Evolutionary conservation across 148 eudicot species (phyloP).

Genomic region (Persicaria tinctoria): DNA sequence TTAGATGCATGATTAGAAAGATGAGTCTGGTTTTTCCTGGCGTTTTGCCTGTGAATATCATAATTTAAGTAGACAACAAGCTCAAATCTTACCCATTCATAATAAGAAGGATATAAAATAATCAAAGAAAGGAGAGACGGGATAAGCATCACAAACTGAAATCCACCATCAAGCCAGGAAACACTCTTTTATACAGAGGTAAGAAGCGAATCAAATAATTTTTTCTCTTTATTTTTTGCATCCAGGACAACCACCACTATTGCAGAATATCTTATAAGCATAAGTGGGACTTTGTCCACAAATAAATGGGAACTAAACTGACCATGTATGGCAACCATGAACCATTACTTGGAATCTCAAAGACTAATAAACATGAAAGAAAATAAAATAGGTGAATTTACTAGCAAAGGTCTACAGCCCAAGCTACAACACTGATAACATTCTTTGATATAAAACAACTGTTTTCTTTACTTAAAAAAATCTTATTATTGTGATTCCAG

Average conservation of each 20-base stretch:
- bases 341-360: background rate
- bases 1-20: slow-evolving; percentile 27
- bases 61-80: background rate
- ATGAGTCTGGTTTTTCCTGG: slow-evolving; percentile 44
- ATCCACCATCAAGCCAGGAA: background rate
- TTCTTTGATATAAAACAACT: background rate
- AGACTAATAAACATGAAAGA: background rate
- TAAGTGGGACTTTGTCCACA: background rate
- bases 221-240: background rate
- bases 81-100: background rate
- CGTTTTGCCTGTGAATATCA: slow-evolving; percentile 43
- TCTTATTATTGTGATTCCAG: background rate
- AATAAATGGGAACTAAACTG: background rate
- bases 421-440: background rate
- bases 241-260: background rate
- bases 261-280: background rate
- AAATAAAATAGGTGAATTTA: background rate
- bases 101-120: background rate
- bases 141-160: background rate
- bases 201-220: too few relatives aligned
- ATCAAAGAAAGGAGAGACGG: background rate
- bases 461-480: background rate
- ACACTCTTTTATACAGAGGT: background rate
- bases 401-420: background rate
- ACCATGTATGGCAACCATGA: background rate